Base-by-base conservation (phyloP, 192 early-diverging fungal genomes). In the Umbelopsis vinacea region DNA sequence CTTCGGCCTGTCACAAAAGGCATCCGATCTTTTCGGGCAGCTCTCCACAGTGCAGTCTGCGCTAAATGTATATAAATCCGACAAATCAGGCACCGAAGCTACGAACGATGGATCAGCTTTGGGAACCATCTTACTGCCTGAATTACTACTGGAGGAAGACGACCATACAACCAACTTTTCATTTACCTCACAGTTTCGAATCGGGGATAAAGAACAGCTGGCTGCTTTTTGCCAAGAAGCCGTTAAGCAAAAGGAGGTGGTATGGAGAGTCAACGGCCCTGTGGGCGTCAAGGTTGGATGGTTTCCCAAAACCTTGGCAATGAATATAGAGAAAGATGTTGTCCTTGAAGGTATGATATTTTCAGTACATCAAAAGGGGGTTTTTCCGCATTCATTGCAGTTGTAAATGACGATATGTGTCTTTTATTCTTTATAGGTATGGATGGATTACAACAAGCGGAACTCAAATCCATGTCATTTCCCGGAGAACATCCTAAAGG, bases 401-500 rank as follows among this genome's bases (percentile, higher is more conserved):
- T n/a, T 19, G 26, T 63, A 17, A 50, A 50, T 14, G 12, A 17
- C 17, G 7, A 33, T 6, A 1, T 43, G 29, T 24, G 14, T 24
- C 6, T 68, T n/a, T 29, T 47, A 6, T 46, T 67, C 2, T 4
- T n/a, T n/a, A 21, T 21, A 81, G 79, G 79, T 14, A 81, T 81
- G 79, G 43, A 70, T 54, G 79, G 79, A 1, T 43, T 81, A 17
- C 68, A 76, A 29, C 45, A 77, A 29, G 47, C 72, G 3, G 67
- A 77, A 24, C 66, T 81, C 52, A 71, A 48, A 47, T 67, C 38
- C 8, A 68, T 81, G 26, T 19, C 35, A 5, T 77, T 81, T 46
- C 54, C 70, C 26, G 79, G 79, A 15, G 35, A 63, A 21, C 79
- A 81, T 72, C 70, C 70, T 17, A 26, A 60, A 4, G 79, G 79